phyloP scores from a whole-genome alignment of 257 asterid species.

The Marsdenia floribunda region DNA sequence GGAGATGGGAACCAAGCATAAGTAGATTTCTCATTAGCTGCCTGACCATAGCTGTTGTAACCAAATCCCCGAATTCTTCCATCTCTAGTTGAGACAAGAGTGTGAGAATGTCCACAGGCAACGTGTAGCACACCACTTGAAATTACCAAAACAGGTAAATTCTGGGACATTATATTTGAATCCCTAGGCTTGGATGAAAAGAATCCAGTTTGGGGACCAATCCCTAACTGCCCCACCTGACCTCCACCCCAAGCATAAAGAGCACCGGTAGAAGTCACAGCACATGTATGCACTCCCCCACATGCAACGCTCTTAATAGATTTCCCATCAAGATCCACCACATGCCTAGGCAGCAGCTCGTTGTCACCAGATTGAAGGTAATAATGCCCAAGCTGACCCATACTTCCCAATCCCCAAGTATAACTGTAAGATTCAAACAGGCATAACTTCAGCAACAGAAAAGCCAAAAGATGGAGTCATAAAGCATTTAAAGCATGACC shows the following conservation, averaged over 20 bases:
- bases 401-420: constrained; percentile 96
- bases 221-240: constrained; percentile 89
- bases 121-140: constrained; percentile 69
- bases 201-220: constrained; percentile 72
- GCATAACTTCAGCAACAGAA: neutral
- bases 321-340: constrained; percentile 67
- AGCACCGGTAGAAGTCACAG: constrained; percentile 75
- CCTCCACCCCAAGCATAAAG: constrained; percentile 97
- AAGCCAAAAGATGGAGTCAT: neutral
- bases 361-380: constrained; percentile 82
- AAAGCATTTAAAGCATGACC: neutral
- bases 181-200: constrained; percentile 51
- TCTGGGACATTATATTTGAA: constrained; percentile 74
- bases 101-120: constrained; percentile 92
- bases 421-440: constrained; percentile 41
- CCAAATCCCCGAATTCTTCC: constrained; percentile 99
- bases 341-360: constrained; percentile 82
- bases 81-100: constrained; percentile 73
- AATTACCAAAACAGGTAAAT: constrained; percentile 71
- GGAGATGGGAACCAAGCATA: constrained; percentile 98
- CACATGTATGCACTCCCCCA: constrained; percentile 95
- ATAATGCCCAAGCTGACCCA: constrained; percentile 98
- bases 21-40: constrained; percentile 84
- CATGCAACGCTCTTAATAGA: constrained; percentile 61
- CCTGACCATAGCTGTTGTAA: constrained; percentile 94